Base-by-base conservation (phyloP, 306 rosid genomes). In the Canavalia ensiformis region DNA sequence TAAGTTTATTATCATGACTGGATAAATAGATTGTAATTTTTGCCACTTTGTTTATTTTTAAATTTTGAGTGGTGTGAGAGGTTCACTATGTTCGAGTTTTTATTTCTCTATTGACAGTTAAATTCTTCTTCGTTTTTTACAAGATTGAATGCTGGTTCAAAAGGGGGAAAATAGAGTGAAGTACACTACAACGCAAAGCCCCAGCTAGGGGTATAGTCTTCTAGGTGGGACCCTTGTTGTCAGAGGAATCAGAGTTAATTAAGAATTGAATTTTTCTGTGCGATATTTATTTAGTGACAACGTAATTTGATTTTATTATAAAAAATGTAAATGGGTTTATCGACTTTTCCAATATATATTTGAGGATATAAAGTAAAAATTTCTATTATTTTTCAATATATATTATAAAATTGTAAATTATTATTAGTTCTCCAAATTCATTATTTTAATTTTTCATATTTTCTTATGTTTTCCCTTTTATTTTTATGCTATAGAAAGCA, bases 211-310 rank as follows among this genome's bases (percentile, higher is more conserved):
- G 44, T 67, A 42, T 68, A 68, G 10, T 13, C 1, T 0, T 2
- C 1, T 42, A 75, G 75, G 42, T 54, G 67, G 70, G 75, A 73
- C 39, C 66, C 42, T 54, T 80, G 2, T 29, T 83, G 88, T 70
- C 88, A 84, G 85, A 10, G 45, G 9, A 56, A 65, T 66, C 75
- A 52, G 2, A 68, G 45, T 18, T 77, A 4, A 54, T 29, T 52
- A 13, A 39, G 4, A 65, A 50, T 37, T 77, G 8, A 37, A 35
- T 7, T 65, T 77, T 49, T 34, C 62, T 62, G 37, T 33, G 0
- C 1, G 3, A 7, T n/a, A 33, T 33, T 34, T 34, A 62, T 12
- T 18, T 18, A 18, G 25, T 35, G n/a, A 7, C 70, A 63, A 30
- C 9, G 2, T 37, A 37, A 64, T 8, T 47, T 47, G 2, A 47